Evolutionary conservation across 495 filamentous ascomycete genomes (phyloP).

Genomic region (Friedmanniomyces endolithicus): DNA sequence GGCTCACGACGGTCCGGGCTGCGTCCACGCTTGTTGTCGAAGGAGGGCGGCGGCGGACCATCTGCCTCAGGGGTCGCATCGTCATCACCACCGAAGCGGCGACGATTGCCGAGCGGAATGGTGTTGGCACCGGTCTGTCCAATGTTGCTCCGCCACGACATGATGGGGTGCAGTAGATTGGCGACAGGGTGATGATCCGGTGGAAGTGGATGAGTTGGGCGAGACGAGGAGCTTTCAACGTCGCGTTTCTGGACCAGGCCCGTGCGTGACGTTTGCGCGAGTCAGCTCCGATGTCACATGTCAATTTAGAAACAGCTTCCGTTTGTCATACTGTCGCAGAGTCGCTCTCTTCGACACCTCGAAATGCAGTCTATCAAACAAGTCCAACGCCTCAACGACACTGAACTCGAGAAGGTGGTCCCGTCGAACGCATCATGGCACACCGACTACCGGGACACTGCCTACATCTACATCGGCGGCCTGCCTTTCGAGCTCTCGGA

Average conservation of each 20-base stretch:
- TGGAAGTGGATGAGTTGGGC: not conserved
- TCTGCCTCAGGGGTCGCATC: slow-evolving; percentile 14
- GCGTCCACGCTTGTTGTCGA: slow-evolving; percentile 62
- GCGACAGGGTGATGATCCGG: not conserved
- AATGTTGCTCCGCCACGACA: slow-evolving; percentile 82
- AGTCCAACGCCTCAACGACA: slow-evolving; percentile 86
- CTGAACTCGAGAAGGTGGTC: slow-evolving; percentile 78
- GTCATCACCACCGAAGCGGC: slow-evolving; percentile 68
- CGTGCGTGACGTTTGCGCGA: not conserved
- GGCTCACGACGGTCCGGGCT: slow-evolving; percentile 53
- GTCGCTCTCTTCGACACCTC: too few relatives aligned
- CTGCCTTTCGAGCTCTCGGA: slow-evolving; percentile 89
- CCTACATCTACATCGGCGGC: slow-evolving; percentile 91
- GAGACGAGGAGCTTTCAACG: not conserved
- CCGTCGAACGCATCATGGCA: slow-evolving; percentile 88
- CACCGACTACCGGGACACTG: slow-evolving; percentile 90
- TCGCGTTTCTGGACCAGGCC: not conserved
- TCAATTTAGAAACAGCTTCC: not conserved
- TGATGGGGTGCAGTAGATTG: slow-evolving; percentile 29
- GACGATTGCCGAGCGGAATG: slow-evolving; percentile 77
- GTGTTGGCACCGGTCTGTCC: slow-evolving; percentile 98
- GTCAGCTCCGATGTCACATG: not conserved
- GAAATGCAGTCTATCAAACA: slow-evolving; percentile 84
- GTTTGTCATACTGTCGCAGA: too few relatives aligned
- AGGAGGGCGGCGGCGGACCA: slow-evolving; percentile 18